Conservation (phyloP, 441 rosid genomes). For the Adansonia grandidieri region DNA sequence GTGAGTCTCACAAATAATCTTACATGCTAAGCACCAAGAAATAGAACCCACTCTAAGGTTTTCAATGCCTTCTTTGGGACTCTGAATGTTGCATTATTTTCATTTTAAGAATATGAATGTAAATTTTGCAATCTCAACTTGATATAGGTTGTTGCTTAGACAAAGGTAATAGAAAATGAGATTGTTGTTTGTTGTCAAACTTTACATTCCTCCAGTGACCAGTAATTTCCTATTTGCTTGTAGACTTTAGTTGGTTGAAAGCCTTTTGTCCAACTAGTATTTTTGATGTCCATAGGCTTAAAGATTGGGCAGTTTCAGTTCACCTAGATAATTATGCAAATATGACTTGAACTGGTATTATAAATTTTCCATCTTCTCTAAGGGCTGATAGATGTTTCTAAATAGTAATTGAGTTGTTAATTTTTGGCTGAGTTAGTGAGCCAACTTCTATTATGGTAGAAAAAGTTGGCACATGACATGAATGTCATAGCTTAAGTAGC, state of each 20-base stretch:
- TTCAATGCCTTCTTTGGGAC: neutral
- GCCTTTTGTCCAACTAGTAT: neutral
- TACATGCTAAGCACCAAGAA: neutral
- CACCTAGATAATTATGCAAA: neutral
- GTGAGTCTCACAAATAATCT: conserved; percentile 1
- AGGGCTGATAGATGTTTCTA: neutral
- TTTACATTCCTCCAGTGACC: neutral
- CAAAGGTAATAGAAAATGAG: neutral
- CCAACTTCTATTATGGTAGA: neutral
- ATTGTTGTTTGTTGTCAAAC: neutral
- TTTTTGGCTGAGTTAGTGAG: neutral
- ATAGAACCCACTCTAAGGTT: neutral
- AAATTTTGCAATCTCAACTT: neutral
- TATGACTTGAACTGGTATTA: conserved; percentile 3
- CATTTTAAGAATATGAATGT: neutral
- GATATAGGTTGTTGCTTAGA: neutral
- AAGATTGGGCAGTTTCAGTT: neutral
- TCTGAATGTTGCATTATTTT: neutral
- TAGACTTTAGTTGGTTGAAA: neutral
- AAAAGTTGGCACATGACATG: neutral
- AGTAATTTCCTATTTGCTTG: neutral
- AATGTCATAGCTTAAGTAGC: conserved; percentile 1
- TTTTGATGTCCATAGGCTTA: conserved; percentile 12
- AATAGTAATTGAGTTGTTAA: neutral
- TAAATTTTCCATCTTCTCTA: neutral